Conservation (phyloP, 495 filamentous ascomycete genomes). For the Aspergillus ellipticus region DNA sequence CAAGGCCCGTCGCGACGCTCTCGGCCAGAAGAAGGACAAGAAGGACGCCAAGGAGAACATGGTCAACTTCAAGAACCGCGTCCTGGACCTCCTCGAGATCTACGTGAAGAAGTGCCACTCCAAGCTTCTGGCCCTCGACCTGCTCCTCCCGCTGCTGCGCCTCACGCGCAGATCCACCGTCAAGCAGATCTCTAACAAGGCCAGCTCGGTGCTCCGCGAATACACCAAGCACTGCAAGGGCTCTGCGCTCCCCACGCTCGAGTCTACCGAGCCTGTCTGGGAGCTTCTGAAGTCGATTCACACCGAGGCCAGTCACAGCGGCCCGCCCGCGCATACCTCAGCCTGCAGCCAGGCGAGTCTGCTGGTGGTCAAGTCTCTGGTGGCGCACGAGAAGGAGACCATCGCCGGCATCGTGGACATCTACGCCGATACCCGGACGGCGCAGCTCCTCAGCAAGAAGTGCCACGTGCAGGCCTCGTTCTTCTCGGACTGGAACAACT, state of each 20-base stretch:
- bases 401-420: conserved; percentile 50
- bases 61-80: conserved; percentile 89
- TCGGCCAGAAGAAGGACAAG: conserved; percentile 70
- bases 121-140: conserved; percentile 59
- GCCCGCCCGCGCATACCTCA: conserved; percentile 50
- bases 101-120: conserved; percentile 76
- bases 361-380: conserved; percentile 57
- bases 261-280: conserved; percentile 47
- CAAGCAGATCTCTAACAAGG: conserved; percentile 71
- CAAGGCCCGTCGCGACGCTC: conserved; percentile 59
- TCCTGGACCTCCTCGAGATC: conserved; percentile 82
- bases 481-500: conserved; percentile 68
- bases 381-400: conserved; percentile 45
- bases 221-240: conserved; percentile 69
- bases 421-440: conserved; percentile 54
- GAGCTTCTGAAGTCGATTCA: conserved; percentile 65
- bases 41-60: conserved; percentile 86
- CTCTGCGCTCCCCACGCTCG: conserved; percentile 40
- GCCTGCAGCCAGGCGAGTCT: conserved; percentile 62
- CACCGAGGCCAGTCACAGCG: conserved; percentile 63
- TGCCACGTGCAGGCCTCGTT: conserved; percentile 56
- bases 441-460: conserved; percentile 52
- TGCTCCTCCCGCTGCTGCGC: conserved; percentile 63
- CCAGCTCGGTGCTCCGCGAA: conserved; percentile 60
- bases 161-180: conserved; percentile 59